Evolutionary conservation across 2,329 filamentous ascomycete species (phyloP), one percentile per base, ranked within the genome.

Genomic region (Ophiostoma ips): DNA sequence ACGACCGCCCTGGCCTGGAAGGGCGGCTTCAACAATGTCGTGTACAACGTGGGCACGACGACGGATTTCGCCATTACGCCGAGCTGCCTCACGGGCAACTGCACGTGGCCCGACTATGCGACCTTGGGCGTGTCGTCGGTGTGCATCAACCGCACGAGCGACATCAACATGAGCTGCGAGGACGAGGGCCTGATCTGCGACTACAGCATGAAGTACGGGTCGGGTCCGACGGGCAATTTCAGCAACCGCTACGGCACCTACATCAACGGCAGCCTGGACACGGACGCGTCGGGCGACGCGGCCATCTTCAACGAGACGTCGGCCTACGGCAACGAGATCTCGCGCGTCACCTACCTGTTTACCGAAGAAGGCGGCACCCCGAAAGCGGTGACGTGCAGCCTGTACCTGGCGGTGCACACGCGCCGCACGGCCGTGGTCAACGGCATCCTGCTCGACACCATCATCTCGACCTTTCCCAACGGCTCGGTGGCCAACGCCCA

Each of bases 31-130:
- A 46, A 50, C 28, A 46, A 33, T 24, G 35, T 16, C 34, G 5
- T 50, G 19, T 50, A 46, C 49, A 46, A 46, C 49, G 41, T 31
- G 34, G 12, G 11, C 12, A 35, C 12, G 19, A 19, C 31, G 21
- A 13, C 15, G 15, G 12, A 9, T 2, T 12, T 44, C 18, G 9
- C n/a, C 24, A 11, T 46, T 34, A n/a, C n/a, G 10, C 8, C 41
- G 28, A 19, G 28, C 28, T 52, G 50, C 50, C 11, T 28, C 10
- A 48, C 50, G 2, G 50, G 38, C 28, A 52, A 52, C 46, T 52
- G 50, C 50, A 52, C 50, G 12, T 52, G 50, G 50, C 46, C 50
- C 11, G 21, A 31, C 33, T 52, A 48, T 19, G 11, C 50, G n/a
- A 44, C 50, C 11, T 37, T 51, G 3, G 50, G 36, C 13, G 36